Evolutionary conservation across 495 filamentous ascomycete genomes (phyloP).

Genomic region (Amorphotheca resinae): DNA sequence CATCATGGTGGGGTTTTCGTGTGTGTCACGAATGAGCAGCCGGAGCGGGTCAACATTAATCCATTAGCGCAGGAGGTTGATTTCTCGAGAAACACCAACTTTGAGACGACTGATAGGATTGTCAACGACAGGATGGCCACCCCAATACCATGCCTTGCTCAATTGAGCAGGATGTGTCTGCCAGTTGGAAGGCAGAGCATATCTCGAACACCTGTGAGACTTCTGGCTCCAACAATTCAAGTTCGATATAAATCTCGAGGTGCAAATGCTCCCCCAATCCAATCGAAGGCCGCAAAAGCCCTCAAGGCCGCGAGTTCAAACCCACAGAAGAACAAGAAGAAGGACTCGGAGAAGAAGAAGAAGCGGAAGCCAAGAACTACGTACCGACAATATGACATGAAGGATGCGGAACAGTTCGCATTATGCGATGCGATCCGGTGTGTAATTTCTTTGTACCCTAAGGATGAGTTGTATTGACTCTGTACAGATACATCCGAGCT

Average conservation of each 20-base stretch:
- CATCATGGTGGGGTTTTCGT: not conserved
- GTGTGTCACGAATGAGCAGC: not conserved
- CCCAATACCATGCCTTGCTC: constrained; percentile 16
- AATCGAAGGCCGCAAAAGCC: constrained; percentile 23
- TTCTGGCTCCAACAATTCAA: constrained; percentile 4
- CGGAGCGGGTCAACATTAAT: not conserved
- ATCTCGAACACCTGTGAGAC: not conserved
- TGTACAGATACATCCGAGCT: constrained; percentile 69
- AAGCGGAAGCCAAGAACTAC: constrained; percentile 51
- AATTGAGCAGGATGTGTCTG: constrained; percentile 20
- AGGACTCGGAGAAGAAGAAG: constrained; percentile 41
- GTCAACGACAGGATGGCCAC: constrained; percentile 16
- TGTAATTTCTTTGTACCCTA: constrained; percentile 10
- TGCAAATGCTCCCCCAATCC: constrained; percentile 25
- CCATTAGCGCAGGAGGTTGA: not conserved
- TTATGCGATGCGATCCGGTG: constrained; percentile 93
- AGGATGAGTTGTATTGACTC: constrained; percentile 1
- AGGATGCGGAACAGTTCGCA: constrained; percentile 53
- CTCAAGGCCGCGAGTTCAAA: constrained; percentile 19
- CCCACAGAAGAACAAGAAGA: constrained; percentile 32
- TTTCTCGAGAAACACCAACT: constrained; percentile 2
- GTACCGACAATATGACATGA: constrained; percentile 49
- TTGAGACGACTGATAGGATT: not conserved
- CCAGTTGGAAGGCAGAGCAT: not conserved
- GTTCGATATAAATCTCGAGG: not conserved